A percentile compares a stretch with the other conserved stretches of the same genome.
These are phyloP conservation scores for Trebouxia sp. DNA, from an alignment of 139 green algal species.

Conservation along the genomic window DNA sequence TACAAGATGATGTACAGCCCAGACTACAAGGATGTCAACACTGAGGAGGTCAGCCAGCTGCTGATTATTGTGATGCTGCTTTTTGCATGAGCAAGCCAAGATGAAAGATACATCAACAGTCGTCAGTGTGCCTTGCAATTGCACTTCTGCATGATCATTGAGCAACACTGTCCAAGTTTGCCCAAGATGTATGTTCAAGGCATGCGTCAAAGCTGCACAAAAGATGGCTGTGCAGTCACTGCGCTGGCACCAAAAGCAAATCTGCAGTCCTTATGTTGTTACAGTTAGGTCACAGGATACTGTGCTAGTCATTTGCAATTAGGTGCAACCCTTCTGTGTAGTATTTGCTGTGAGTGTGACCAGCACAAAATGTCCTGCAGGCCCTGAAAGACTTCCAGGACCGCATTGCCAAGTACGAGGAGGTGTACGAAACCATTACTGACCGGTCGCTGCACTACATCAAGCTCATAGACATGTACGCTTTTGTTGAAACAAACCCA, in stretches of 20 bases:
- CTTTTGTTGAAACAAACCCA: no score
- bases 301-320: background rate
- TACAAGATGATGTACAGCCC: conserved; percentile 89
- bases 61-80: background rate
- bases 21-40: conserved; percentile 82
- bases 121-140: no score
- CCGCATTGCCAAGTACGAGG: conserved; percentile 86
- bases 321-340: background rate
- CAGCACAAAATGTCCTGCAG: no score
- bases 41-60: conserved; percentile 62
- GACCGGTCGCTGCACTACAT: conserved; percentile 93
- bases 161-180: background rate
- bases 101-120: no score
- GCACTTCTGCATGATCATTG: no score
- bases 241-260: no score
- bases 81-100: no score
- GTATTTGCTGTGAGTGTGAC: background rate
- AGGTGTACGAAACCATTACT: conserved; percentile 91
- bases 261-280: background rate
- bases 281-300: background rate
- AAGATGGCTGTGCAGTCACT: no score
- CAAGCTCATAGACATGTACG: conserved; percentile 95
- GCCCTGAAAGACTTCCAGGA: conserved; percentile 83
- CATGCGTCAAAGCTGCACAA: no score
- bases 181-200: no score